Evolutionary conservation across 805 yeast genomes (phyloP), one percentile per base, ranked within the genome.

Genomic region (Kuraishia floccosa): DNA sequence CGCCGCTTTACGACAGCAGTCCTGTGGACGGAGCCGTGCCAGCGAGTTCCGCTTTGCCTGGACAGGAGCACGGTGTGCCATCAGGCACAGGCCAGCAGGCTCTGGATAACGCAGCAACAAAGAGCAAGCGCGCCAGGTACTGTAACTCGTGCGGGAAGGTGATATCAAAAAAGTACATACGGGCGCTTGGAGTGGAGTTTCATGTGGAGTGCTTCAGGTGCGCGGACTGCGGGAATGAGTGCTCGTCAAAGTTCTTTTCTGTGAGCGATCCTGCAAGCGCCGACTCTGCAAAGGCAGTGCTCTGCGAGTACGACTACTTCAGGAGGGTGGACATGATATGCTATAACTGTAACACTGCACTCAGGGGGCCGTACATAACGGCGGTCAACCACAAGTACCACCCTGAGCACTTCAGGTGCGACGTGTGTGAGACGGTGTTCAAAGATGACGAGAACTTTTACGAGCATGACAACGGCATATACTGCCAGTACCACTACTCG

Each of bases 261-360:
- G 50, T 60, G 4, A 46, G 36, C 24, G 40, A 33, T 23, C 32
- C 36, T 10, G 28, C 50, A 12, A 39, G 46, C 2, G 57, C 58
- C 9, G 43, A 52, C 8, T 55, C 53, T n/a, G 58, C 49, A 4
- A 50, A 60, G 27, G 69, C 76, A 4, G 72, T 84, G 0, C 63
- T 91, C 17, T 91, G 99, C 56, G 98, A 91, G 56, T 81, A 74
- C 41, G 94, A 91, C 55, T 91, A 86, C 52, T 91, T 91, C 60
- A 76, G 72, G 48, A 70, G 94, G 42, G 68, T 86, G 34, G 81
- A 83, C 35, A 65, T 91, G 31, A 70, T 91, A n/a, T 91, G 99
- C 49, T 70, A 67, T 46, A 81, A 75, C 12, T 91, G 99, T 57
- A 72, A 83, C 39, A 71, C 68, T 17, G 94, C 95, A 4, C 63